These are phyloP conservation scores for Apiospora koreana DNA, from an alignment of 2,329 filamentous ascomycete species.

Conservation along the genomic window DNA sequence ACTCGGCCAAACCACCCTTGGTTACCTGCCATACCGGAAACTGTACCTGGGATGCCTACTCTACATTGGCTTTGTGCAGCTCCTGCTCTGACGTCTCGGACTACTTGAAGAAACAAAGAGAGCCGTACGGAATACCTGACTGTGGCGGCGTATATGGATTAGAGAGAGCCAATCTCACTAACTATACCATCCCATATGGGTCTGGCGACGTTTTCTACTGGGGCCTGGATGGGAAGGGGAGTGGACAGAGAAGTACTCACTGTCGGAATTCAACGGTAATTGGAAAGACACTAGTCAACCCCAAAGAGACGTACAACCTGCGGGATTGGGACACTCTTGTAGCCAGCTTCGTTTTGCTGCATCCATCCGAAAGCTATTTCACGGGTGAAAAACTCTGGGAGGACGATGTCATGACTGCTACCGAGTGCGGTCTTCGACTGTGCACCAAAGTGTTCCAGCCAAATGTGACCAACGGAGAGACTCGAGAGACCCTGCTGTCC, in stretches of 20 bases:
- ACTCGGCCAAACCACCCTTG: conserved; percentile 9
- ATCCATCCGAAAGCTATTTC: background rate
- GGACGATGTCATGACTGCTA: conserved; percentile 21
- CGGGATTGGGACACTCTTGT: background rate
- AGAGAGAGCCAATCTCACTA: background rate
- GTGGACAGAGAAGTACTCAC: background rate
- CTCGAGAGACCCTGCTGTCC: background rate
- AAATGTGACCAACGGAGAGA: conserved; percentile 14
- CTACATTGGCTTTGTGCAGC: conserved; percentile 23
- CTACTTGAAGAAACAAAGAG: conserved; percentile 1
- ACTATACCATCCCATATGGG: background rate
- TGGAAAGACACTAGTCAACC: background rate
- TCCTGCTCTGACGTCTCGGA: conserved; percentile 21
- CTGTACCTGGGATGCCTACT: conserved; percentile 24
- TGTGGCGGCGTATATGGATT: background rate
- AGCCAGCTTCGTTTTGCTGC: background rate
- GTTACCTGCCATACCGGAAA: conserved; percentile 25
- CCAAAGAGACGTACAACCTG: background rate
- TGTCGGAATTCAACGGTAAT: background rate
- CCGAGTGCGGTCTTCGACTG: conserved; percentile 27
- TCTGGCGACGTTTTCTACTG: background rate
- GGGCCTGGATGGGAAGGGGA: background rate
- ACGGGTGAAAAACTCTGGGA: conserved; percentile 14
- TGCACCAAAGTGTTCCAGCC: conserved; percentile 22
- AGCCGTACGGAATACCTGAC: background rate